Evolutionary conservation across 164 flowering plant genomes (phyloP).

Genomic region (Vitis cinerea): DNA sequence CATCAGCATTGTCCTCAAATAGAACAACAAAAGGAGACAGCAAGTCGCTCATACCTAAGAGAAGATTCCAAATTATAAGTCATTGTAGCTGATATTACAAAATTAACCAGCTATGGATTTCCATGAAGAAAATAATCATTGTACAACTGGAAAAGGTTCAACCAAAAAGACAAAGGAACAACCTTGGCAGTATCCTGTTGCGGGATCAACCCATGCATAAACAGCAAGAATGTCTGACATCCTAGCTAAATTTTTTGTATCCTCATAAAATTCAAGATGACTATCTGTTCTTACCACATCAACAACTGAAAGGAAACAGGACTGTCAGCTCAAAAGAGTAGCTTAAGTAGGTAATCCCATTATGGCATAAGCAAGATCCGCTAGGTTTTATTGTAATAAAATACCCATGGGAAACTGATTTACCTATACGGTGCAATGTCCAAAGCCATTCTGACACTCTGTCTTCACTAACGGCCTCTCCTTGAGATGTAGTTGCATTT

Average conservation of each 20-base stretch:
- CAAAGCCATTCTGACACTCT: constrained; percentile 90
- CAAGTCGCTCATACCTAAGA: constrained; percentile 90
- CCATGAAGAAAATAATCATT: neutral
- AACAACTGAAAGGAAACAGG: constrained; percentile 55
- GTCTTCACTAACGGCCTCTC: constrained; percentile 43
- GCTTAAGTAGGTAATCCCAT: neutral
- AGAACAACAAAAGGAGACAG: constrained; percentile 87
- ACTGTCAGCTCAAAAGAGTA: constrained; percentile 5
- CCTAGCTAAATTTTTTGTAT: constrained; percentile 71
- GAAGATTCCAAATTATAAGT: constrained; percentile 12
- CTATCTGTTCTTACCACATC: constrained; percentile 94
- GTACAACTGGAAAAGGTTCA: too few relatives aligned
- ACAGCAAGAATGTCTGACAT: constrained; percentile 97
- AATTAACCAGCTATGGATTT: neutral
- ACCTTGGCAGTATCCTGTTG: constrained; percentile 97
- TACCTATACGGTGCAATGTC: constrained; percentile 92
- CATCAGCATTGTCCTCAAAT: constrained; percentile 92
- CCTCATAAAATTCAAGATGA: constrained; percentile 87
- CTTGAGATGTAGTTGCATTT: constrained; percentile 33
- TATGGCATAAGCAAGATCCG: neutral
- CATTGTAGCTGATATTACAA: constrained; percentile 2
- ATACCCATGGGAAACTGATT: neutral
- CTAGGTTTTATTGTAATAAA: neutral
- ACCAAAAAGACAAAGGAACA: constrained; percentile 14
- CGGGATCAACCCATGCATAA: constrained; percentile 96